Conservation (phyloP, 1,284 basidiomycete species). For the Erythrobasidium hasegawianum region DNA sequence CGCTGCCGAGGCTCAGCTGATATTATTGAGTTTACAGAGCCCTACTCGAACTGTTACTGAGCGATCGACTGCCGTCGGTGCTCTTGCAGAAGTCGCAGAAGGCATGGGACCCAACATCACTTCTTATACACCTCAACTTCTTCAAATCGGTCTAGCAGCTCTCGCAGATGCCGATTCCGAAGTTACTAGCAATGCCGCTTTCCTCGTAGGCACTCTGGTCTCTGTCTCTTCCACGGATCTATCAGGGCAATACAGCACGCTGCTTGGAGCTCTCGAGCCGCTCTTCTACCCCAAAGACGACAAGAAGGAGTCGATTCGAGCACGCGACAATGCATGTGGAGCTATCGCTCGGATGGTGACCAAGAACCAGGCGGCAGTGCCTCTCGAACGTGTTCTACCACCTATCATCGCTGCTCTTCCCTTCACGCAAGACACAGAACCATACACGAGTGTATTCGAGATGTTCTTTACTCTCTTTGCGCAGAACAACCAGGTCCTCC, state of each 20-base stretch:
- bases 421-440: conserved; percentile 8
- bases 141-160: conserved; percentile 77
- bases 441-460: conserved; percentile 60
- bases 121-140: conserved; percentile 71
- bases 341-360: conserved; percentile 84
- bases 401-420: conserved; percentile 2
- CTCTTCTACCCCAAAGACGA: conserved; percentile 70
- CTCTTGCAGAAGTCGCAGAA: conserved; percentile 89
- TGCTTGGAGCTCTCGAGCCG: conserved; percentile 76
- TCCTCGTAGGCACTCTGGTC: conserved; percentile 85
- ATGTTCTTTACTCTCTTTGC: conserved; percentile 85
- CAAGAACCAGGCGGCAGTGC: conserved; percentile 75
- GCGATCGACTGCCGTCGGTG: conserved; percentile 87
- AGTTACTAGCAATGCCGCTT: conserved; percentile 93
- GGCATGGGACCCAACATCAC: conserved; percentile 83
- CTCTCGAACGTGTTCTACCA: conserved; percentile 64
- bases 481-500: conserved; percentile 61
- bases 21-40: conserved; percentile 55
- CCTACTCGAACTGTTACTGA: conserved; percentile 83
- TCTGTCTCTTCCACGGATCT: conserved; percentile 83
- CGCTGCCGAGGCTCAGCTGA: conserved; percentile 36
- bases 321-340: conserved; percentile 92
- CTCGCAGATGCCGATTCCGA: conserved; percentile 82
- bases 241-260: conserved; percentile 70
- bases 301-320: conserved; percentile 65